A percentile compares a stretch with the other conserved stretches of the same genome.
Conservation (phyloP, 140 eudicot species). For the Cichorium intybus region DNA sequence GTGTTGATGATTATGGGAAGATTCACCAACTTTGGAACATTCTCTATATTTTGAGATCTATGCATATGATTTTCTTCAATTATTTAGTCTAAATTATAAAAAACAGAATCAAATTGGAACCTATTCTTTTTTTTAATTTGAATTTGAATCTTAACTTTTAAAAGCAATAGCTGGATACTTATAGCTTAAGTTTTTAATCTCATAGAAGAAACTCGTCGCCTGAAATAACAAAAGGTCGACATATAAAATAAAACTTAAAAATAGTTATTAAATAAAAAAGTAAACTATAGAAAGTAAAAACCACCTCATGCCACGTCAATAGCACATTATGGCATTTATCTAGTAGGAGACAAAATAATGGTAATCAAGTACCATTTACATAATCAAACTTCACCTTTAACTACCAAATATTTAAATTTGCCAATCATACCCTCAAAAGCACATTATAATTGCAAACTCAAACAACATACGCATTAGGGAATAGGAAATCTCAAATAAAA, state of each 20-base stretch:
- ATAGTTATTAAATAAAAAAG: not conserved
- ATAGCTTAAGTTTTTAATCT: not conserved
- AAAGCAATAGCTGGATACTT: not conserved
- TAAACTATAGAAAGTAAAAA: not conserved
- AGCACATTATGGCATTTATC: not conserved
- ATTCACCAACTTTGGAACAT: not conserved
- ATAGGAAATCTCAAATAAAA: no score
- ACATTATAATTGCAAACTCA: not conserved
- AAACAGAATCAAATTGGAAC: no score
- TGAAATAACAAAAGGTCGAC: not conserved
- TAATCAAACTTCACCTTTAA: not conserved
- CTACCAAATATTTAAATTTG: no score
- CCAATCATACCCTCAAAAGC: slow-evolving; percentile 7
- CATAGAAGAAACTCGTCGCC: no score
- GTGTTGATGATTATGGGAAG: not conserved
- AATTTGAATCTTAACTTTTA: no score
- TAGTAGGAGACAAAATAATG: not conserved
- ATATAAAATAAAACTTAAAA: no score
- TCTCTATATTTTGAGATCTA: not conserved
- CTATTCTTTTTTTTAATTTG: not conserved
- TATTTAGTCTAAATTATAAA: no score
- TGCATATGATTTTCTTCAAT: not conserved
- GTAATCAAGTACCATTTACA: not conserved
- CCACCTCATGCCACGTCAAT: not conserved
- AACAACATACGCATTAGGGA: not conserved